Conservation (phyloP, 2,329 filamentous ascomycete species). For the Domatiomyces globalis region DNA sequence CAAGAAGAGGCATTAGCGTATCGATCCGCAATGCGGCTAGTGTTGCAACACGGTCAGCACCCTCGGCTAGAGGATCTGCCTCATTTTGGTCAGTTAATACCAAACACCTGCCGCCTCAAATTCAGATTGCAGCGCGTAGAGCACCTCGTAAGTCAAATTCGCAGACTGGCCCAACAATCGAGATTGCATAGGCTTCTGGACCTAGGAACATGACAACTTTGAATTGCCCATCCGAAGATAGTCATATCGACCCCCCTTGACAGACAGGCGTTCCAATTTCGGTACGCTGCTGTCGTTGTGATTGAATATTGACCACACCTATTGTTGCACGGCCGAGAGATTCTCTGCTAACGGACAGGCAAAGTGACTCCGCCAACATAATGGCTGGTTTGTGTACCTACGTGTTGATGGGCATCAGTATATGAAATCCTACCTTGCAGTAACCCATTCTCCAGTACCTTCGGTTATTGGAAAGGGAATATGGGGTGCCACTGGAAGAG, state of each 20-base stretch:
- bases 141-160: not conserved
- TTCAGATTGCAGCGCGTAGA: too few relatives aligned
- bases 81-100: too few relatives aligned
- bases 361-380: not conserved
- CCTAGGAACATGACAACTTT: not conserved
- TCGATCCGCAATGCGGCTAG: not conserved
- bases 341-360: not conserved
- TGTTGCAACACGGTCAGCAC: not conserved
- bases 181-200: not conserved
- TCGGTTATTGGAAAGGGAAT: too few relatives aligned
- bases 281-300: not conserved
- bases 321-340: not conserved
- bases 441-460: too few relatives aligned
- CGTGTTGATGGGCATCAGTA: too few relatives aligned
- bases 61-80: not conserved
- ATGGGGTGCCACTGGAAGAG: too few relatives aligned
- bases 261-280: not conserved
- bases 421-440: too few relatives aligned
- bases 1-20: not conserved
- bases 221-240: not conserved
- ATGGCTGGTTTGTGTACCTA: not conserved
- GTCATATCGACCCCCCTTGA: not conserved
- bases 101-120: too few relatives aligned
- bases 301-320: not conserved
- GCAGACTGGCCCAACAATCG: not conserved